These are phyloP conservation scores for Neurospora sp. DNA, from an alignment of 495 filamentous ascomycete species.

Conservation along the genomic window DNA sequence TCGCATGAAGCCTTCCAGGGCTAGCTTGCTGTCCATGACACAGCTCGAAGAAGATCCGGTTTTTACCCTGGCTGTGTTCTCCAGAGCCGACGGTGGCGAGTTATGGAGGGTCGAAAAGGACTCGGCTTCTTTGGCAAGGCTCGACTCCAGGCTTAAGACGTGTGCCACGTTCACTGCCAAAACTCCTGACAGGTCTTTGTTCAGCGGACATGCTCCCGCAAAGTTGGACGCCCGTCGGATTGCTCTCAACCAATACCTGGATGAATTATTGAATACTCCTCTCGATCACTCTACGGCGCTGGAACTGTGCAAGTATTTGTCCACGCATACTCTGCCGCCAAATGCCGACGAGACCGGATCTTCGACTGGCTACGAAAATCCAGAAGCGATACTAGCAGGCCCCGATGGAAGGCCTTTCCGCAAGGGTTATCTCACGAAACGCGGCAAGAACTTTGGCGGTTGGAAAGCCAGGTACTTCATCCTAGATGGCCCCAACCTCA, in stretches of 20 bases:
- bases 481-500: slow-evolving; percentile 77
- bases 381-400: slow-evolving; percentile 32
- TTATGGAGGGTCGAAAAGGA: slow-evolving; percentile 94
- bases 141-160: slow-evolving; percentile 72
- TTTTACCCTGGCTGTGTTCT: slow-evolving; percentile 79
- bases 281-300: slow-evolving; percentile 74
- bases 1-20: slow-evolving; percentile 75
- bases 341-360: slow-evolving; percentile 54
- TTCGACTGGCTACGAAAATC: slow-evolving; percentile 27
- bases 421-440: slow-evolving; percentile 89
- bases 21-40: slow-evolving; percentile 63
- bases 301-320: slow-evolving; percentile 78
- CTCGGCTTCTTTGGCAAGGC: slow-evolving; percentile 62
- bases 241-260: slow-evolving; percentile 77
- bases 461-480: slow-evolving; percentile 97
- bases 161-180: slow-evolving; percentile 53
- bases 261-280: slow-evolving; percentile 67
- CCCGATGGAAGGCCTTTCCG: slow-evolving; percentile 61
- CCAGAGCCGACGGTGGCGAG: slow-evolving; percentile 66
- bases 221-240: slow-evolving; percentile 81
- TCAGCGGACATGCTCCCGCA: slow-evolving; percentile 86
- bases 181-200: slow-evolving; percentile 76
- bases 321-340: slow-evolving; percentile 72
- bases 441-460: slow-evolving; percentile 97
- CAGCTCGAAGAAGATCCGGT: slow-evolving; percentile 83